Percentiles rank a stretch among this genome's conserved stretches.
Conservation (phyloP, 768 basidiomycete genomes). For the Ramaria sp. region DNA sequence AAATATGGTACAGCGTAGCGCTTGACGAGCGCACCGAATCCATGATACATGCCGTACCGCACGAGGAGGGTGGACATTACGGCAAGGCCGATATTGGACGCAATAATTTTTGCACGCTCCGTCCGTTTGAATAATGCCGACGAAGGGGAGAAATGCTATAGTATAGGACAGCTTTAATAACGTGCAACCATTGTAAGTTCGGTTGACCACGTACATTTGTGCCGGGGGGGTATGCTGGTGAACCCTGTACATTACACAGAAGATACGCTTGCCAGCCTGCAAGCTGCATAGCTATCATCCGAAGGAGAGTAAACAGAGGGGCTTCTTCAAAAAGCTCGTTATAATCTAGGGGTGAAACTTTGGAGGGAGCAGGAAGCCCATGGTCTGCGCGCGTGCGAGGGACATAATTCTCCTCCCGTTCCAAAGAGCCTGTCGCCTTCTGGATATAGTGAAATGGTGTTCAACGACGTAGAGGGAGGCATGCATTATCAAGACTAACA, state of each 20-base stretch:
- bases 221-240: conserved; percentile 9
- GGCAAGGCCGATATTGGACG: not conserved
- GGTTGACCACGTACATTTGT: conserved; percentile 11
- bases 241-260: conserved; percentile 7
- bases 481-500: conserved; percentile 11
- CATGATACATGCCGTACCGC: not conserved
- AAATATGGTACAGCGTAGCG: not conserved
- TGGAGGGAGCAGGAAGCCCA: conserved; percentile 13
- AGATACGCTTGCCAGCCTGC: not conserved
- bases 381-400: conserved; percentile 17
- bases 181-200: not conserved
- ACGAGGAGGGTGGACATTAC: not conserved
- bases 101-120: not conserved
- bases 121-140: conserved; percentile 14
- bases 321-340: conserved; percentile 19
- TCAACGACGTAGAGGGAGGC: not conserved
- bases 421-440: conserved; percentile 20
- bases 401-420: conserved; percentile 23
- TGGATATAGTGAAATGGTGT: not conserved
- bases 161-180: not conserved
- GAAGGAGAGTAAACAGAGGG: conserved; percentile 17
- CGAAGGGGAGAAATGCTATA: conserved; percentile 16
- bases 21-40: not conserved
- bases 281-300: conserved; percentile 21
- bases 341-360: conserved; percentile 17